Percentiles rank a stretch among this genome's conserved stretches.
Evolutionary conservation across 2,329 filamentous ascomycete genomes (phyloP).

Genomic region (Ophiostoma sp.): DNA sequence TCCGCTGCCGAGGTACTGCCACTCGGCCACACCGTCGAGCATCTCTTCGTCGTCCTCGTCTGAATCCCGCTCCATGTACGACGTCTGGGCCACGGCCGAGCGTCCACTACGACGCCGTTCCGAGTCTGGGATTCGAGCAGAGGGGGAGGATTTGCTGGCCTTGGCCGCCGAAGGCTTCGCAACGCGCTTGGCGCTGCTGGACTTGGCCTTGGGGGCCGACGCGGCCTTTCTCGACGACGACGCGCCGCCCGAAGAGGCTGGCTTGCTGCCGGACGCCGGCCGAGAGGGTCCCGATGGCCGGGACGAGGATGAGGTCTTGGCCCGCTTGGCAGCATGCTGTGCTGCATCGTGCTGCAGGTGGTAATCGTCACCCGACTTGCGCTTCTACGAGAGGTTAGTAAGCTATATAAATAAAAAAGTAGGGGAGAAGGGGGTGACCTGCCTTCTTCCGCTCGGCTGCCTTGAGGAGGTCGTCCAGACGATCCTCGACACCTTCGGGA

Average conservation of each 20-base stretch:
- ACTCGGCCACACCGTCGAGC: constrained; percentile 60
- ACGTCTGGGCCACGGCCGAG: constrained; percentile 43
- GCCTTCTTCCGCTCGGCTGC: constrained; percentile 73
- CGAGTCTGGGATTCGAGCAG: constrained; percentile 37
- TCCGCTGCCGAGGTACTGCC: constrained; percentile 51
- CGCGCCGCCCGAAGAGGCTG: constrained; percentile 15
- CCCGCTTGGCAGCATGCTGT: constrained; percentile 43
- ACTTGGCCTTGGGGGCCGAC: constrained; percentile 8
- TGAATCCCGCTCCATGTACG: constrained; percentile 59
- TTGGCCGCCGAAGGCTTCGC: constrained; percentile 18
- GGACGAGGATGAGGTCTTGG: constrained; percentile 34
- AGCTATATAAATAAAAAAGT: not conserved
- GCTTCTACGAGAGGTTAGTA: constrained; percentile 47
- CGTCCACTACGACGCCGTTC: constrained; percentile 61
- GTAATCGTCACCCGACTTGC: constrained; percentile 55
- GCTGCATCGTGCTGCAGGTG: constrained; percentile 41
- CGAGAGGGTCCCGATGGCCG: constrained; percentile 38
- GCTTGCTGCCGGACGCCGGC: constrained; percentile 32
- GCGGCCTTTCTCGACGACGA: constrained; percentile 38
- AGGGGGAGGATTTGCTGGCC: constrained; percentile 20
- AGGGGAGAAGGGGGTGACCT: constrained; percentile 21
- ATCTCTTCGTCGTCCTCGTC: constrained; percentile 62
- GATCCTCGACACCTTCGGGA: constrained; percentile 72
- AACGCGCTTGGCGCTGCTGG: constrained; percentile 19
- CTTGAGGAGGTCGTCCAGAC: constrained; percentile 67